phyloP scores from a whole-genome alignment of 257 asterid genomes.

The Petrea volubilis region DNA sequence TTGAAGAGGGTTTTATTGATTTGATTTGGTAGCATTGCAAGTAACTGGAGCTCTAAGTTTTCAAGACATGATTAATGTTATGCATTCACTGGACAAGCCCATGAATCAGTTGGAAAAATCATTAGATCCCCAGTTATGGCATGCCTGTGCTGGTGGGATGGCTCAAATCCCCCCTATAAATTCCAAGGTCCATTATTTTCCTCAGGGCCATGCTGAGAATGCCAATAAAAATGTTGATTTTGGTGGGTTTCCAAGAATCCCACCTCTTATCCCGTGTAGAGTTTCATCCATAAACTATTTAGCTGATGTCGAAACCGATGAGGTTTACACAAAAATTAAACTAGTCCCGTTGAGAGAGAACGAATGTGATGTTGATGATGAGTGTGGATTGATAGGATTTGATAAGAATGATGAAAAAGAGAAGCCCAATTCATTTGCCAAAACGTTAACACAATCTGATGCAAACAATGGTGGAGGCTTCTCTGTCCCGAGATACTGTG shows the following conservation, averaged over 20 bases:
- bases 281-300: slow-evolving; percentile 50
- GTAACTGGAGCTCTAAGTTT: not conserved
- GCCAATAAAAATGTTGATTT: slow-evolving; percentile 49
- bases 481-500: slow-evolving; percentile 77
- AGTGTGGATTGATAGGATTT: slow-evolving; percentile 36
- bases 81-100: slow-evolving; percentile 44
- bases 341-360: slow-evolving; percentile 43
- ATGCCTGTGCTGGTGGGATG: slow-evolving; percentile 89
- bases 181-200: slow-evolving; percentile 64
- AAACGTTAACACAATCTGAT: slow-evolving; percentile 79
- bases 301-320: slow-evolving; percentile 71
- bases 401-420: slow-evolving; percentile 48
- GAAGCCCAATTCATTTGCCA: slow-evolving; percentile 62
- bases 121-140: slow-evolving; percentile 75
- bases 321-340: slow-evolving; percentile 64
- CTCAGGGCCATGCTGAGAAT: slow-evolving; percentile 80
- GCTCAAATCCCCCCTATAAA: slow-evolving; percentile 59
- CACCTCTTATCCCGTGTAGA: slow-evolving; percentile 46
- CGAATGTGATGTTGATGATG: slow-evolving; percentile 45
- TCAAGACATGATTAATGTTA: slow-evolving; percentile 46
- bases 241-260: slow-evolving; percentile 39
- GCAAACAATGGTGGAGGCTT: slow-evolving; percentile 82
- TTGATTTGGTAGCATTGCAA: slow-evolving; percentile 6
- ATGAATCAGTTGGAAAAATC: slow-evolving; percentile 42
- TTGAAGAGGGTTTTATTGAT: not conserved